Percentiles rank a stretch among this genome's conserved stretches.
phyloP scores from a whole-genome alignment of 352 stramenopile genomes.

The Phytophthora boehmeriae region DNA sequence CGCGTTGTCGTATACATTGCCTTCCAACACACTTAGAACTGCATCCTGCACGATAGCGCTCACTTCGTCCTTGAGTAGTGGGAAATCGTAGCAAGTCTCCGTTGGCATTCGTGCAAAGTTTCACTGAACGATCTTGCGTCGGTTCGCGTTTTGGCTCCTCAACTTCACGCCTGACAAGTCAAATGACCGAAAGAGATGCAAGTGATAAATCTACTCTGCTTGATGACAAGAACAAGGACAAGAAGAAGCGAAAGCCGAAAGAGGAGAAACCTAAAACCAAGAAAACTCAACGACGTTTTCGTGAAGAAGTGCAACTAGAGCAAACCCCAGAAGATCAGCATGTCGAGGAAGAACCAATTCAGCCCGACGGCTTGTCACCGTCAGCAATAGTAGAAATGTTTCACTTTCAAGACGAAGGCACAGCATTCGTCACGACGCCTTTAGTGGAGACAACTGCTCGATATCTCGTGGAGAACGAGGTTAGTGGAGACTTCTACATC shows the following conservation, averaged over 20 bases:
- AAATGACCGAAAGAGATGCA: conserved; percentile 15
- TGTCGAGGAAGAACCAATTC: conserved; percentile 3
- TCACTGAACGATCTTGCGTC: conserved; percentile 14
- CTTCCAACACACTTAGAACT: conserved; percentile 72
- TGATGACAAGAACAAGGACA: conserved; percentile 12
- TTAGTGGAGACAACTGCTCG: conserved; percentile 15
- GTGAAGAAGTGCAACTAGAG: conserved; percentile 15
- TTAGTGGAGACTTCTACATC: conserved; percentile 69
- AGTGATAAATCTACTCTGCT: not conserved
- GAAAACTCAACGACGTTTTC: conserved; percentile 24
- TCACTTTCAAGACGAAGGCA: conserved; percentile 22
- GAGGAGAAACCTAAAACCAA: conserved; percentile 15
- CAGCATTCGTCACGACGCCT: not conserved
- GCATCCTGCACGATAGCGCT: conserved; percentile 77
- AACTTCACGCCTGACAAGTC: conserved; percentile 1
- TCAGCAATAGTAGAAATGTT: conserved; percentile 37
- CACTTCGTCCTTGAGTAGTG: conserved; percentile 74
- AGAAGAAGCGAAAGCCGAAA: conserved; percentile 16
- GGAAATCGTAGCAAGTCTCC: conserved; percentile 71
- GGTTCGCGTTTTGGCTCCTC: conserved; percentile 24
- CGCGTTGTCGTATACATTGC: conserved; percentile 77
- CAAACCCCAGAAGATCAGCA: conserved; percentile 4
- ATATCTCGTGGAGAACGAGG: conserved; percentile 62
- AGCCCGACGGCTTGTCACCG: conserved; percentile 12
- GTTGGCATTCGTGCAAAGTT: conserved; percentile 25